Evolutionary conservation across 148 eudicot species (phyloP).

Genomic region (Silene latifolia): DNA sequence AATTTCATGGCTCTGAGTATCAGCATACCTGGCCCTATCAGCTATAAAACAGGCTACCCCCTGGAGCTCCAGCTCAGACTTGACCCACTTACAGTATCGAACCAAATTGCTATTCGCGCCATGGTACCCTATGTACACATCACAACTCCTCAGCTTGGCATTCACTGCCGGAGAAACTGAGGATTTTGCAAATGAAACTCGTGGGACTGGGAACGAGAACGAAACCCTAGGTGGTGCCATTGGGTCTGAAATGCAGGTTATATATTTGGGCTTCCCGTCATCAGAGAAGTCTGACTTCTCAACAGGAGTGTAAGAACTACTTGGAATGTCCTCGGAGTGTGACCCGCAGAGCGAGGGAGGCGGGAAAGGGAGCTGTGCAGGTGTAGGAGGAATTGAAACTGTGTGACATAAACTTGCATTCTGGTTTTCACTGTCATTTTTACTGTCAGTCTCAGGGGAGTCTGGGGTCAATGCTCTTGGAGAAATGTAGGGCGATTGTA

Average conservation of each 20-base stretch:
- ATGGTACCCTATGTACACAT: conserved; percentile 76
- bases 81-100: conserved; percentile 83
- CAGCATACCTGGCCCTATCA: conserved; percentile 73
- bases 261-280: conserved; percentile 50
- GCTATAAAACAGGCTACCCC: conserved; percentile 85
- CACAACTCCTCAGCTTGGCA: conserved; percentile 77
- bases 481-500: conserved; percentile 80
- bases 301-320: conserved; percentile 72
- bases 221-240: conserved; percentile 49
- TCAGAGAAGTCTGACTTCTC: conserved; percentile 54
- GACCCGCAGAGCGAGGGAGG: conserved; percentile 55
- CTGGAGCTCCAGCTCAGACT: conserved; percentile 80
- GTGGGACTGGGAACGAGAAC: conserved; percentile 69
- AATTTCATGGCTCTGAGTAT: conserved; percentile 79
- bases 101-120: conserved; percentile 58
- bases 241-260: conserved; percentile 40
- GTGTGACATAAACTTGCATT: conserved; percentile 18
- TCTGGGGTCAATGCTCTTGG: conserved; percentile 45
- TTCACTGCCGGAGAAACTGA: conserved; percentile 61
- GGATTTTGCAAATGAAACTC: conserved; percentile 59
- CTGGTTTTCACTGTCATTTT: conserved; percentile 12
- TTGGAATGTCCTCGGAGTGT: conserved; percentile 61
- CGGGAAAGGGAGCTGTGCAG: conserved; percentile 47
- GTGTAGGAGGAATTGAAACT: conserved; percentile 25
- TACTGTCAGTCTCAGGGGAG: conserved; percentile 17